phyloP scores from a whole-genome alignment of 306 rosid genomes.

The Senna siamea region DNA sequence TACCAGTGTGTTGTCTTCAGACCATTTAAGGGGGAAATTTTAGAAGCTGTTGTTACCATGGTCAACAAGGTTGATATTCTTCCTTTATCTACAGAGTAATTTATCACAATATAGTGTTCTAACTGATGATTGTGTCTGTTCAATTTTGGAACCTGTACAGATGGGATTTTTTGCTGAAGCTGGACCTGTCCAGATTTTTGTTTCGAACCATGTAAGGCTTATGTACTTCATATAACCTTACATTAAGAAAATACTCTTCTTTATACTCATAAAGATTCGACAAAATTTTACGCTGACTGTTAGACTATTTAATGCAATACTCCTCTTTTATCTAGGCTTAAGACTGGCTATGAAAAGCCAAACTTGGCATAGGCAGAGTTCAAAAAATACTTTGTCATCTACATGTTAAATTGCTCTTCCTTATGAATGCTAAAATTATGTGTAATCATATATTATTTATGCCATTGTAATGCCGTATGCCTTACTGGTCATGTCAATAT shows the following conservation, averaged over 20 bases:
- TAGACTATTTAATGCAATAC: too few species aligned
- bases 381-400: neutral
- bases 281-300: too few species aligned
- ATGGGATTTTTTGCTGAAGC: slow-evolving; percentile 99
- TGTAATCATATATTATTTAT: neutral
- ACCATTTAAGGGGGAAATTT: slow-evolving; percentile 95
- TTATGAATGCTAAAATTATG: neutral
- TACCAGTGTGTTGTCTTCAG: slow-evolving; percentile 97
- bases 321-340: too few species aligned
- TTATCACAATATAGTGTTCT: neutral
- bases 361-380: too few species aligned
- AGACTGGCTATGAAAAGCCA: too few species aligned
- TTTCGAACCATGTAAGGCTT: slow-evolving; percentile 87
- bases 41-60: slow-evolving; percentile 96
- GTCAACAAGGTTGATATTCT: slow-evolving; percentile 77
- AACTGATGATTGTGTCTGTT: slow-evolving; percentile 16
- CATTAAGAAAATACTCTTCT: neutral
- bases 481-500: slow-evolving; percentile 17
- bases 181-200: slow-evolving; percentile 98
- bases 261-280: too few species aligned
- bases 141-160: slow-evolving; percentile 46
- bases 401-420: neutral
- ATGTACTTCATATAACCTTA: slow-evolving; percentile 4
- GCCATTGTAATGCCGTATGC: neutral
- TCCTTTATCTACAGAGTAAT: neutral